Percentiles rank a stretch among this genome's conserved stretches.
Conservation (phyloP, 108 stramenopile species). For the Cyclotella cryptica region DNA sequence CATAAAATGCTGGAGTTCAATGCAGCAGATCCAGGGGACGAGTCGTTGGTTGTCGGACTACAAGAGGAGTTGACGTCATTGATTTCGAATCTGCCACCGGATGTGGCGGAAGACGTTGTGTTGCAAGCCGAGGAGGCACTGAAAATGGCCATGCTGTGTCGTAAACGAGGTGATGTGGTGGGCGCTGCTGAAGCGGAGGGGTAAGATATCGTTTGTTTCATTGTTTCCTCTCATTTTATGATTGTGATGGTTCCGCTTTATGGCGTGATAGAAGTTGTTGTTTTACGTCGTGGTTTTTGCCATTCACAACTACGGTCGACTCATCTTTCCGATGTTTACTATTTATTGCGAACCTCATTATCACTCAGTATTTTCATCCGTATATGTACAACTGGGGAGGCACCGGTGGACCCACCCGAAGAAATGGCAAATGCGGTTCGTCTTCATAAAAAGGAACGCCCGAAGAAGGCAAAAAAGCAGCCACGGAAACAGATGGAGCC, state of each 20-base stretch:
- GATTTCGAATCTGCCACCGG: slow-evolving; percentile 36
- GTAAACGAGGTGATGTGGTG: slow-evolving; percentile 37
- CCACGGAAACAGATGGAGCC: slow-evolving; percentile 11
- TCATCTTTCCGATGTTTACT: not conserved
- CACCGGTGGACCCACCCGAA: slow-evolving; percentile 37
- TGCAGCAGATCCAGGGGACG: slow-evolving; percentile 47
- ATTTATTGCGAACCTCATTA: not conserved
- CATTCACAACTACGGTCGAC: not conserved
- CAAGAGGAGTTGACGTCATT: slow-evolving; percentile 42
- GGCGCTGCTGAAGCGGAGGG: slow-evolving; percentile 53
- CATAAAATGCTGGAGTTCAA: slow-evolving; percentile 55
- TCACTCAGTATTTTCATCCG: slow-evolving; percentile 41
- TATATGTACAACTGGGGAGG: slow-evolving; percentile 47
- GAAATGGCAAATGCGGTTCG: not conserved
- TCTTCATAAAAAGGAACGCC: not conserved
- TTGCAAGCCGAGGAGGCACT: slow-evolving; percentile 48
- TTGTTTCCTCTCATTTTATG: too few species aligned
- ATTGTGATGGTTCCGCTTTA: too few species aligned
- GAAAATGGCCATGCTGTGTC: slow-evolving; percentile 45
- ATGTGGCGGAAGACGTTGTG: slow-evolving; percentile 43
- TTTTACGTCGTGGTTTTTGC: too few species aligned
- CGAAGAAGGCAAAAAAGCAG: slow-evolving; percentile 5
- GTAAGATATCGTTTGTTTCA: not conserved
- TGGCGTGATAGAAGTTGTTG: too few species aligned
- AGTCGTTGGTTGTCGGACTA: slow-evolving; percentile 42